phyloP scores from a whole-genome alignment of 306 rosid species.

The Inga laurina region DNA sequence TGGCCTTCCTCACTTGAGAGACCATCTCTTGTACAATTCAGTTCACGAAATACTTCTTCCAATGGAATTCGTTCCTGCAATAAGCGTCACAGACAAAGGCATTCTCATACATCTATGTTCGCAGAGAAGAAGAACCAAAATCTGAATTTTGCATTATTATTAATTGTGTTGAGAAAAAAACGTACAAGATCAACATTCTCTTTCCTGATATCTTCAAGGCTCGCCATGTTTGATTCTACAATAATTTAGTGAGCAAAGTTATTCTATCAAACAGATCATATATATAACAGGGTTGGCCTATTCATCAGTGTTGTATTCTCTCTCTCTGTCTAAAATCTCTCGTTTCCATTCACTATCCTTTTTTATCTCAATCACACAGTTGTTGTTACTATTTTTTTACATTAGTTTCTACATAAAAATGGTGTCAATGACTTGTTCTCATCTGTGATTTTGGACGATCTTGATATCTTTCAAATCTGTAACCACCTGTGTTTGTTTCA shows the following conservation, averaged over 20 bases:
- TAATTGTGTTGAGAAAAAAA: neutral
- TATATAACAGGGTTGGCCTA: neutral
- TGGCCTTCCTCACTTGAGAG: conserved; percentile 63
- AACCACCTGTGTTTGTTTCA: too few relatives aligned
- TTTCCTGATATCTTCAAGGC: conserved; percentile 62
- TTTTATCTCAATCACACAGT: neutral
- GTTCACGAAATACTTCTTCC: conserved; percentile 62
- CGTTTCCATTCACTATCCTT: neutral
- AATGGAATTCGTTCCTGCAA: conserved; percentile 66
- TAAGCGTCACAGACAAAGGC: neutral
- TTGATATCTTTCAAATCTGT: too few relatives aligned
- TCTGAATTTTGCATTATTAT: neutral
- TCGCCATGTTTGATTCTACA: conserved; percentile 21
- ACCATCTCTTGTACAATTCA: conserved; percentile 65
- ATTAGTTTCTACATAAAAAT: neutral
- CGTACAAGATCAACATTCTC: conserved; percentile 71
- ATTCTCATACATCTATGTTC: neutral
- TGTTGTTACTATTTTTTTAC: neutral
- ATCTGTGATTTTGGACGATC: too few relatives aligned
- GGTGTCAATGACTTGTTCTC: neutral
- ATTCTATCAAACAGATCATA: neutral
- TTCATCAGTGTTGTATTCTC: neutral
- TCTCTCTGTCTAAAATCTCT: neutral
- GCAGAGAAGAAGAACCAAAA: neutral
- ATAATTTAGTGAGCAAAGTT: neutral